A percentile compares a stretch with the other conserved stretches of the same genome.
These are phyloP conservation scores for Fraxinus quadrangulata DNA, from an alignment of 257 asterid species.

Conservation along the genomic window DNA sequence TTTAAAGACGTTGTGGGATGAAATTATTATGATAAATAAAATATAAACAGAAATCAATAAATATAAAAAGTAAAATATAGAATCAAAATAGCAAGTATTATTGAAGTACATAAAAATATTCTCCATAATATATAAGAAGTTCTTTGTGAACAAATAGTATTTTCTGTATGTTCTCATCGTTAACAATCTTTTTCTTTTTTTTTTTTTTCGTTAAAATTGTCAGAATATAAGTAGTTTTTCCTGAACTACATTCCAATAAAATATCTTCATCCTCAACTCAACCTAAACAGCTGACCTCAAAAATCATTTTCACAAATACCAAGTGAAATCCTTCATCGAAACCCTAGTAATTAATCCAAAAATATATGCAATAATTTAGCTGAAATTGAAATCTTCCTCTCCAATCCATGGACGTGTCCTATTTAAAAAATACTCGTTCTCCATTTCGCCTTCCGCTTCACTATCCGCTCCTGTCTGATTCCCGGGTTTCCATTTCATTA, in stretches of 20 bases:
- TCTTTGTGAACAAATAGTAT: no score
- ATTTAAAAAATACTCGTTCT: conserved; percentile 46
- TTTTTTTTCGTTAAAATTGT: no score
- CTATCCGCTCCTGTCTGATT: conserved; percentile 35
- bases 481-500: conserved; percentile 38
- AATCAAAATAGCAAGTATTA: no score
- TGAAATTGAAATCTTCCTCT: conserved; percentile 3
- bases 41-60: no score
- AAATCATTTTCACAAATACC: background rate
- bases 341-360: background rate
- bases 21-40: no score
- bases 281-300: background rate
- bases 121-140: no score
- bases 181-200: no score
- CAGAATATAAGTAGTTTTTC: background rate
- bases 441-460: conserved; percentile 48
- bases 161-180: no score
- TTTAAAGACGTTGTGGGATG: no score
- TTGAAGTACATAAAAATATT: no score
- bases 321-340: background rate
- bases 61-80: no score
- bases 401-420: conserved; percentile 52
- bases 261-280: background rate
- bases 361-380: conserved; percentile 26
- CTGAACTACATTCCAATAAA: background rate